phyloP scores from a whole-genome alignment of 1,139 yeast genomes.

The Geotrichum citri-aurantii region DNA sequence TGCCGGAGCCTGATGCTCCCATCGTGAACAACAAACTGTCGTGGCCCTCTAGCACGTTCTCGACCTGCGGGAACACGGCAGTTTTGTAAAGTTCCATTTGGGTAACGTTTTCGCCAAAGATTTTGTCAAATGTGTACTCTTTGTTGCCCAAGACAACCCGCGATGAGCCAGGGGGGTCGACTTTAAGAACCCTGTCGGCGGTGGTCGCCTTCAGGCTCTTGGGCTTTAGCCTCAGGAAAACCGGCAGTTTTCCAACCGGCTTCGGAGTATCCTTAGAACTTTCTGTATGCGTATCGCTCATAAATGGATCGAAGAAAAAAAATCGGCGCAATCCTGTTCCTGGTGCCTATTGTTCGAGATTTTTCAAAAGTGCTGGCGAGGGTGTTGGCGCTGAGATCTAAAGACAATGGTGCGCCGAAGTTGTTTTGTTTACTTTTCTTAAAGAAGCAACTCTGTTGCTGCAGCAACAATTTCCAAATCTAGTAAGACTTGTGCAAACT shows the following conservation, averaged over 20 bases:
- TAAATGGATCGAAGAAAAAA: too few relatives aligned
- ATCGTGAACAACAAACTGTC: conserved; percentile 44
- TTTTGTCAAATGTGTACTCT: conserved; percentile 30
- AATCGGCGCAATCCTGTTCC: too few relatives aligned
- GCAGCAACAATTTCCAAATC: background rate
- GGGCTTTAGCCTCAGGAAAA: conserved; percentile 38
- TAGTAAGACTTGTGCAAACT: background rate
- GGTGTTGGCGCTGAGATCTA: background rate
- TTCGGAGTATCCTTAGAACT: background rate
- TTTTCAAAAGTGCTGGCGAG: background rate
- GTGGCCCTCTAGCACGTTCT: conserved; percentile 32
- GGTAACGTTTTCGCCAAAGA: conserved; percentile 33
- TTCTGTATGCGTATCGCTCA: background rate
- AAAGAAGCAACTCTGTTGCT: background rate
- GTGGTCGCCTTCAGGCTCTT: conserved; percentile 11
- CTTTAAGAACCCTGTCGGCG: conserved; percentile 21
- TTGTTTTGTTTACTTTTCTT: background rate
- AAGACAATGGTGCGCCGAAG: background rate
- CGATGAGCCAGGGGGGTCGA: conserved; percentile 19
- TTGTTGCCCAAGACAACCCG: conserved; percentile 14
- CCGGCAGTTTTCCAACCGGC: conserved; percentile 29
- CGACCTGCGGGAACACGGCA: conserved; percentile 32
- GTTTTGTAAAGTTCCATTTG: conserved; percentile 34
- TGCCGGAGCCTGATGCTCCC: conserved; percentile 51
- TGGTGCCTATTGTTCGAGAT: background rate